phyloP scores from a whole-genome alignment of 768 basidiomycete species.

The Collybia sordida region DNA sequence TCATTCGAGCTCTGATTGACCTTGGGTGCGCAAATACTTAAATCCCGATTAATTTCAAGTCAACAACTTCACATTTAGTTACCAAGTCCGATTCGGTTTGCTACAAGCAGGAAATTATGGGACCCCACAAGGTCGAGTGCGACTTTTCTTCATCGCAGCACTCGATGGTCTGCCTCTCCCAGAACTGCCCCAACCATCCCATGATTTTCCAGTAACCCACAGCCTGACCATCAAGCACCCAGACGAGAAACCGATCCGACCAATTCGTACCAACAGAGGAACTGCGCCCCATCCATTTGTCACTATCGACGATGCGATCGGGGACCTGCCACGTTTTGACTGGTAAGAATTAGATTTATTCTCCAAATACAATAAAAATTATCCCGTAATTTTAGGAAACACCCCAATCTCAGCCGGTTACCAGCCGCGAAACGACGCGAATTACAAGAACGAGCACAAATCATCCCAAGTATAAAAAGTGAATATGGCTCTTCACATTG shows the following conservation, averaged over 20 bases:
- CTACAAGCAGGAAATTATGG: conserved; percentile 60
- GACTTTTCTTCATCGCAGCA: conserved; percentile 56
- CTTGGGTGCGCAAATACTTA: conserved; percentile 54
- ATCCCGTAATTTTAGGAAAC: conserved; percentile 27
- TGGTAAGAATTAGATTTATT: conserved; percentile 46
- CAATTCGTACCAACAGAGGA: conserved; percentile 48
- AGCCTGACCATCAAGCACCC: conserved; percentile 52
- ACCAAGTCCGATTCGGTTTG: conserved; percentile 50
- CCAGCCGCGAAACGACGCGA: conserved; percentile 14
- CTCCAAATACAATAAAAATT: background rate
- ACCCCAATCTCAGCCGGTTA: conserved; percentile 25
- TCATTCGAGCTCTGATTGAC: conserved; percentile 57
- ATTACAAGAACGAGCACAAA: conserved; percentile 16
- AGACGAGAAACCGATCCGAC: conserved; percentile 30
- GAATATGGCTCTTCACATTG: conserved; percentile 30
- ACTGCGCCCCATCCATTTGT: conserved; percentile 57
- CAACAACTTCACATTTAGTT: conserved; percentile 26
- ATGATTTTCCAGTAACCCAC: conserved; percentile 45
- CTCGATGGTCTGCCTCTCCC: conserved; percentile 41
- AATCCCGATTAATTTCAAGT: too few species aligned
- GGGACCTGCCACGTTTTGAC: conserved; percentile 70
- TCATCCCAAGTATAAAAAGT: conserved; percentile 37
- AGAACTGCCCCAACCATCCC: conserved; percentile 54
- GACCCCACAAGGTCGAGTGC: conserved; percentile 52
- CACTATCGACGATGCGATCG: conserved; percentile 70